Evolutionary conservation across 2,329 filamentous ascomycete genomes (phyloP).

Genomic region (Pseudogymnoascus sp.): DNA sequence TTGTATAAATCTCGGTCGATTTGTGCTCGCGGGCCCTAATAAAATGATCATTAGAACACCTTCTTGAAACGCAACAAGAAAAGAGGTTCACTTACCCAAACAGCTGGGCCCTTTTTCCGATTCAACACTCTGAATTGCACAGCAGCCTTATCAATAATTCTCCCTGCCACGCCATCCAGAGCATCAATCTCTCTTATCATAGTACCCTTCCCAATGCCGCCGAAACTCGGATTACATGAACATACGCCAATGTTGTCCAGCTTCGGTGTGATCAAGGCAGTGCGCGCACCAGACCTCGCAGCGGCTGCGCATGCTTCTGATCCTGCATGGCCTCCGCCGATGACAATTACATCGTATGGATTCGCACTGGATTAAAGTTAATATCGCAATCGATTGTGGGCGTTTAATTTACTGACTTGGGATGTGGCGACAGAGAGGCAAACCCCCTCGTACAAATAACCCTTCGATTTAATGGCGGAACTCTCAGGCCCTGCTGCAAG

Average conservation of each 20-base stretch:
- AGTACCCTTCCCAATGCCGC: slow-evolving; percentile 96
- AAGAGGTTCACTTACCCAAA: slow-evolving; percentile 57
- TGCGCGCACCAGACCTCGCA: slow-evolving; percentile 80
- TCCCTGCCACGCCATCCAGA: slow-evolving; percentile 79
- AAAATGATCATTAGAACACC: slow-evolving; percentile 10
- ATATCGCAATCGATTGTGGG: neutral
- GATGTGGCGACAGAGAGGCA: neutral
- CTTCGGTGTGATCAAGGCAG: slow-evolving; percentile 83
- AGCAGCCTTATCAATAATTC: slow-evolving; percentile 87
- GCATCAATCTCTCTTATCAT: slow-evolving; percentile 95
- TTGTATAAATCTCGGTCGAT: slow-evolving; percentile 89
- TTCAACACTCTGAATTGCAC: slow-evolving; percentile 93
- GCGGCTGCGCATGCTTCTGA: slow-evolving; percentile 90
- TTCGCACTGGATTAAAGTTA: neutral
- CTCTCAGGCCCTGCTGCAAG: neutral
- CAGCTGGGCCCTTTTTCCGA: slow-evolving; percentile 81
- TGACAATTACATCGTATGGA: slow-evolving; percentile 85
- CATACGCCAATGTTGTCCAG: slow-evolving; percentile 86
- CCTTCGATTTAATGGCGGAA: neutral
- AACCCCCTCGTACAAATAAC: neutral
- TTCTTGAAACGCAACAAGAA: neutral
- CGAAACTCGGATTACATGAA: slow-evolving; percentile 95
- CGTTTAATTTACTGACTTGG: neutral
- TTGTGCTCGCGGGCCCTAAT: slow-evolving; percentile 77
- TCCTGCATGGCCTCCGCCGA: slow-evolving; percentile 92